A percentile compares a stretch with the other conserved stretches of the same genome.
Conservation (phyloP, 768 basidiomycete genomes). For the Pholiota molesta region DNA sequence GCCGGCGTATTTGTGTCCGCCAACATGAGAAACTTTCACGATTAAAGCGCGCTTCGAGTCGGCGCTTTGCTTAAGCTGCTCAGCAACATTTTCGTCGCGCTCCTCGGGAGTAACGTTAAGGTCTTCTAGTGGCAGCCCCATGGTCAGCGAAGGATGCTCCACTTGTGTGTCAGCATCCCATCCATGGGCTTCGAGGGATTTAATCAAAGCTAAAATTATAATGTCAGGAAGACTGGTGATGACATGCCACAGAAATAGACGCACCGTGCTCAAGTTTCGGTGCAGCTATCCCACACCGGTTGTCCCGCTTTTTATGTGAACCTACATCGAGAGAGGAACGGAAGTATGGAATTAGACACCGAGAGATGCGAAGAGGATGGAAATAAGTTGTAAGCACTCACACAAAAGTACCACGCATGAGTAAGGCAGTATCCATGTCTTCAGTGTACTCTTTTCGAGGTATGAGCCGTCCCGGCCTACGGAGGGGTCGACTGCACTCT, state of each 20-base stretch:
- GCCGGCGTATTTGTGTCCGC: constrained; percentile 92
- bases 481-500: constrained; percentile 60
- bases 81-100: constrained; percentile 56
- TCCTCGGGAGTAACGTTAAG: constrained; percentile 53
- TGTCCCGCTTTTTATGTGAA: constrained; percentile 92
- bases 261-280: constrained; percentile 79
- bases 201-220: constrained; percentile 54
- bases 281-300: constrained; percentile 87
- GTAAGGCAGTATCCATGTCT: constrained; percentile 86
- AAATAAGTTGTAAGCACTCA: constrained; percentile 40
- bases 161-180: constrained; percentile 80
- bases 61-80: constrained; percentile 53
- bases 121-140: constrained; percentile 64
- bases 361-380: constrained; percentile 7
- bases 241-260: constrained; percentile 29
- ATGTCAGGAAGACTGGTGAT: constrained; percentile 13
- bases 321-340: constrained; percentile 47
- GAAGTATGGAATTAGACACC: constrained; percentile 17
- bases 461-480: constrained; percentile 50
- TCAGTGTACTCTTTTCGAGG: constrained; percentile 48
- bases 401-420: constrained; percentile 89
- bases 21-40: constrained; percentile 86
- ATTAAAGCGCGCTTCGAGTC: constrained; percentile 75
- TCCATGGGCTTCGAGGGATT: constrained; percentile 63
- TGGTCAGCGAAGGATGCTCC: constrained; percentile 53